Evolutionary conservation across 23 red algal genomes (phyloP).

Genomic region (Cyanidiococcus yangmingshanensis): DNA sequence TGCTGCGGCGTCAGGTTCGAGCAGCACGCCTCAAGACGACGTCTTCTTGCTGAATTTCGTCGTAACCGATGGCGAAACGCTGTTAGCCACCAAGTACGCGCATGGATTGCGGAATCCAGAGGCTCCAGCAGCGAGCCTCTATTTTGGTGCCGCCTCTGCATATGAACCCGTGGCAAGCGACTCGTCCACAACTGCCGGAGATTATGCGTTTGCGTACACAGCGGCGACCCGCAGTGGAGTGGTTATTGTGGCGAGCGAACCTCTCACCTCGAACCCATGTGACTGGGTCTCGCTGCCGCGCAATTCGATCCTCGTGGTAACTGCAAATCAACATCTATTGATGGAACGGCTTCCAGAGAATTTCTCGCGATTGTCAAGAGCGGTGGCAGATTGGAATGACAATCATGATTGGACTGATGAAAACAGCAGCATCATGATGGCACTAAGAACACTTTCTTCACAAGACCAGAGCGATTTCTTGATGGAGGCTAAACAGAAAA

Average conservation of each 20-base stretch:
- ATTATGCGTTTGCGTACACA: not conserved
- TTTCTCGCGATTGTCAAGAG: too few relatives aligned
- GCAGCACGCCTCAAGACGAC: constrained; percentile 30
- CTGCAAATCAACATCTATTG: constrained; percentile 47
- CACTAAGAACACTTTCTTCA: too few relatives aligned
- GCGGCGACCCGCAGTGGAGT: not conserved
- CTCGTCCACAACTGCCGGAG: not conserved
- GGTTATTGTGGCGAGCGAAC: constrained; percentile 55
- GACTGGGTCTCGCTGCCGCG: constrained; percentile 66
- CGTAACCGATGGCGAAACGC: constrained; percentile 53
- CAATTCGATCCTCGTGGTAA: constrained; percentile 53
- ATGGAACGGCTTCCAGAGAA: constrained; percentile 10
- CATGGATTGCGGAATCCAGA: constrained; percentile 31
- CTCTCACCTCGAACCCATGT: constrained; percentile 44
- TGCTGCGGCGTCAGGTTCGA: not conserved
- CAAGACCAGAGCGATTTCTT: too few relatives aligned
- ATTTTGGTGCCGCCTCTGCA: constrained; percentile 46
- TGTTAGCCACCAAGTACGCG: constrained; percentile 51
- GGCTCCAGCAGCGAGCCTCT: constrained; percentile 46
- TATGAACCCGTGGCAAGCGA: constrained; percentile 37
- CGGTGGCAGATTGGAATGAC: too few relatives aligned
- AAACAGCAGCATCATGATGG: too few relatives aligned
- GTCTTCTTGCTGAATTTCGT: constrained; percentile 76
- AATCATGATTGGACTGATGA: too few relatives aligned
- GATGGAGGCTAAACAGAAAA: too few relatives aligned